Evolutionary conservation across 2,329 filamentous ascomycete genomes (phyloP), one percentile per base, ranked within the genome.

Genomic region (Hirsutella minnesotensis): DNA sequence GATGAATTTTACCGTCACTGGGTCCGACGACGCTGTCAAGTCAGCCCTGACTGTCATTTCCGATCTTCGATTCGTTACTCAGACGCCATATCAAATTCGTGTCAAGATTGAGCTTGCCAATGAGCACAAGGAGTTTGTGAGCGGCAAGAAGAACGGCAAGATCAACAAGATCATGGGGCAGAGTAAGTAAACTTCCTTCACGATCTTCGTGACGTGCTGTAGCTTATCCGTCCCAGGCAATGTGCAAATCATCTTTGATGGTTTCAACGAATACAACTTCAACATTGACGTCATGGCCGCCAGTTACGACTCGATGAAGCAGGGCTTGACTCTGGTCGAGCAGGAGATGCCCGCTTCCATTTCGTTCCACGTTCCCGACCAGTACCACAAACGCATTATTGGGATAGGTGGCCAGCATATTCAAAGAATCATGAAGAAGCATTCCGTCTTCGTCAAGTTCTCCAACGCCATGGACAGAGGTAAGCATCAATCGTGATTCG

Each of bases 121-220:
- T 58, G 92, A 98, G 67, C 92, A 98, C 70, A 98, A 98, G 65
- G 92, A 98, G 59, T 98, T 98, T 60, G 92, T 98, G 44, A 95
- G 89, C 53, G 92, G 92, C 53, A 98, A 98, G 73, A 98, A 98
- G 72, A 98, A 98, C 56, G 92, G 92, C 64, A 98, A 98, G 69
- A 98, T 98, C 65, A 98, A 98, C 73, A 98, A 98, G 73, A 98
- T 98, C 57, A 98, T 98, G 92, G 92, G 90, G 20, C 90, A 96
- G 64, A 95, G 89, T 53, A 50, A 34, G 54, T 47, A n/a, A 12
- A 30, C 9, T 30, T n/a, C 12, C 8, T 31, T 7, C 12, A 12
- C 18, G 16, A 21, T n/a, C 16, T 4, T 16, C 5, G 15, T 9
- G 20, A 19, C n/a, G 15, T 21, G 20, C 22, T 9, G 13, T n/a